phyloP scores from a whole-genome alignment of 2,329 filamentous ascomycete genomes.

The Alternaria tenuissima region DNA sequence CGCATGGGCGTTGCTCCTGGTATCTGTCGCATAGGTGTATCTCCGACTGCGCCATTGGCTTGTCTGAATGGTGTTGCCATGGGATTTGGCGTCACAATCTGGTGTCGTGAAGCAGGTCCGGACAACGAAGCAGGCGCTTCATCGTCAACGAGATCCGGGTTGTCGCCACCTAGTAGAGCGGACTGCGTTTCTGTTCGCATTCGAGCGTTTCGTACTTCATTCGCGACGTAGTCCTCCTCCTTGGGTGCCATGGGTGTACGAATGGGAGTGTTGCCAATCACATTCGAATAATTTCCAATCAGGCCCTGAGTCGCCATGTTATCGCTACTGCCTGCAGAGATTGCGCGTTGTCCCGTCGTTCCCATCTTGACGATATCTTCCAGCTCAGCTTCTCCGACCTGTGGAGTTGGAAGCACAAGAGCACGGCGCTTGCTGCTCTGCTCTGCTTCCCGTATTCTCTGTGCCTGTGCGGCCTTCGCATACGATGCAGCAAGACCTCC shows the following conservation, averaged over 20 bases:
- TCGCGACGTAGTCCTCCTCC: constrained; percentile 94
- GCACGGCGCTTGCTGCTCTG: constrained; percentile 91
- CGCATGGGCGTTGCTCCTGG: constrained; percentile 84
- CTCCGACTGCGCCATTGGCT: constrained; percentile 66
- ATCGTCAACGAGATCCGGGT: constrained; percentile 86
- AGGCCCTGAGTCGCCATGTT: constrained; percentile 86
- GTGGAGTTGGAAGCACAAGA: constrained; percentile 84
- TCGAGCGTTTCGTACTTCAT: constrained; percentile 93
- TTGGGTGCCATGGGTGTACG: constrained; percentile 89
- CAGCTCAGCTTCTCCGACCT: constrained; percentile 90
- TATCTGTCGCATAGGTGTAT: constrained; percentile 68
- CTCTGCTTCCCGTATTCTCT: constrained; percentile 94
- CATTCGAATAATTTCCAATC: constrained; percentile 83
- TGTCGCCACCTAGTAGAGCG: constrained; percentile 90
- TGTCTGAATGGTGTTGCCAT: constrained; percentile 86
- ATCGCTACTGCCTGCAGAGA: constrained; percentile 78
- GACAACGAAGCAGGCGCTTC: constrained; percentile 86
- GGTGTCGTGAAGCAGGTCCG: constrained; percentile 80
- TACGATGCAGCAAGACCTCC: constrained; percentile 84
- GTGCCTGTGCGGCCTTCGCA: constrained; percentile 90
- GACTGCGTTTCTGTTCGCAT: constrained; percentile 94
- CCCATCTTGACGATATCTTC: constrained; percentile 99
- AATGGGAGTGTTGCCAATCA: constrained; percentile 85
- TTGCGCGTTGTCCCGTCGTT: constrained; percentile 88
- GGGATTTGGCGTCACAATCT: constrained; percentile 91